Conservation (phyloP, 148 eudicot genomes). For the Rhododendron mucronatum region DNA sequence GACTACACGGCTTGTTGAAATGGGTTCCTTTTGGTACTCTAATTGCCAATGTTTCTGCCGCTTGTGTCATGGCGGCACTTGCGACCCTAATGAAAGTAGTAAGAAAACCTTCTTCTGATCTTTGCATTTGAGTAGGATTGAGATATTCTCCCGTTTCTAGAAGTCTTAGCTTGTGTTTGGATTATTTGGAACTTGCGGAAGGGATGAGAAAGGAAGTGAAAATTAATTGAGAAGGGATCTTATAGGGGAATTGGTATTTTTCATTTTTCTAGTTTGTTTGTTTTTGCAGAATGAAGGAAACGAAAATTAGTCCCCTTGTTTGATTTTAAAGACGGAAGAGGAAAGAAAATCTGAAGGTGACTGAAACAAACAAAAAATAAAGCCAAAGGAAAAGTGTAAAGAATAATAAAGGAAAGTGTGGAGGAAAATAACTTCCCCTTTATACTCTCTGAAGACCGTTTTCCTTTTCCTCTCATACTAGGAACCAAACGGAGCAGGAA, state of each 20-base stretch:
- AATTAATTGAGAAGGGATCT: not conserved
- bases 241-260: not conserved
- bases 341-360: not conserved
- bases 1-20: constrained; percentile 37
- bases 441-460: too few relatives aligned
- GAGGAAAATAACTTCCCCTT: not conserved
- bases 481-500: not conserved
- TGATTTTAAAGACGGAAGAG: not conserved
- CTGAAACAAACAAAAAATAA: not conserved
- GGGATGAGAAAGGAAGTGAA: not conserved
- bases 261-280: not conserved
- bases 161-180: not conserved
- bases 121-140: not conserved
- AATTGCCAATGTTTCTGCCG: constrained; percentile 74
- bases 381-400: not conserved
- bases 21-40: constrained; percentile 93
- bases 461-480: not conserved
- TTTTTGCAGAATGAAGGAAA: not conserved
- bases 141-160: not conserved
- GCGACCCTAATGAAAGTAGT: constrained; percentile 60
- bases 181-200: too few relatives aligned
- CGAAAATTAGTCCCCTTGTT: not conserved
- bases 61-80: constrained; percentile 83
- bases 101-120: not conserved
- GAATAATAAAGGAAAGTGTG: not conserved